Evolutionary conservation across 1,284 basidiomycete genomes (phyloP).

Genomic region (Trametes versicolor): DNA sequence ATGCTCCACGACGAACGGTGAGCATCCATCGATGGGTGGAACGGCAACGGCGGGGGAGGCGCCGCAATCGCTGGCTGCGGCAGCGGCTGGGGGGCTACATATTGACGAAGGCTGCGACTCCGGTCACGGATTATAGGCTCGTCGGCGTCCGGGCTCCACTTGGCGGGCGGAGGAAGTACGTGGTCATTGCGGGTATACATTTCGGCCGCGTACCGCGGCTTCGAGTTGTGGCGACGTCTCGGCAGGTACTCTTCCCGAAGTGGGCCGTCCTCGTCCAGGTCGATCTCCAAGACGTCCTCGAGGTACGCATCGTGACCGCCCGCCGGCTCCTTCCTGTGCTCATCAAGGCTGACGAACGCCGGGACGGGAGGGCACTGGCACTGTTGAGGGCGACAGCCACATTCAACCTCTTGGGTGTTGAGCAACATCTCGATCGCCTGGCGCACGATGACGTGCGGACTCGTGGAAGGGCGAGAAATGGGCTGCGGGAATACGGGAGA

Average conservation of each 20-base stretch:
- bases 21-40: constrained; percentile 39
- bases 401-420: constrained; percentile 50
- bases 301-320: constrained; percentile 52
- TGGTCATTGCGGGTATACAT: constrained; percentile 43
- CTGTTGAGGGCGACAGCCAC: constrained; percentile 28
- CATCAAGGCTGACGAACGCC: constrained; percentile 75
- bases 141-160: constrained; percentile 82
- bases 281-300: constrained; percentile 70
- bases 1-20: constrained; percentile 39
- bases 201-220: constrained; percentile 38
- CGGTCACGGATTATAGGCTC: constrained; percentile 70
- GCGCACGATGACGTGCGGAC: constrained; percentile 71
- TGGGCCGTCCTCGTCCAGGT: constrained; percentile 84
- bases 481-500: constrained; percentile 72
- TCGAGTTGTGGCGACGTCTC: constrained; percentile 61
- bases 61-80: constrained; percentile 39
- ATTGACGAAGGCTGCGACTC: constrained; percentile 61
- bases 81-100: constrained; percentile 70
- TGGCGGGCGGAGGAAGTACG: constrained; percentile 74
- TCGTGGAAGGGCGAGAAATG: constrained; percentile 79
- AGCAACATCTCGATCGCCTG: constrained; percentile 75
- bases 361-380: constrained; percentile 57
- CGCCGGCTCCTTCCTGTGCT: constrained; percentile 61
- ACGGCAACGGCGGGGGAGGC: constrained; percentile 38
- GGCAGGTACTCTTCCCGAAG: constrained; percentile 83